Evolutionary conservation across 228 moss, liverwort and hornwort genomes (phyloP), one percentile per base, ranked within the genome.

Genomic region (Sphagnum magellanicum): DNA sequence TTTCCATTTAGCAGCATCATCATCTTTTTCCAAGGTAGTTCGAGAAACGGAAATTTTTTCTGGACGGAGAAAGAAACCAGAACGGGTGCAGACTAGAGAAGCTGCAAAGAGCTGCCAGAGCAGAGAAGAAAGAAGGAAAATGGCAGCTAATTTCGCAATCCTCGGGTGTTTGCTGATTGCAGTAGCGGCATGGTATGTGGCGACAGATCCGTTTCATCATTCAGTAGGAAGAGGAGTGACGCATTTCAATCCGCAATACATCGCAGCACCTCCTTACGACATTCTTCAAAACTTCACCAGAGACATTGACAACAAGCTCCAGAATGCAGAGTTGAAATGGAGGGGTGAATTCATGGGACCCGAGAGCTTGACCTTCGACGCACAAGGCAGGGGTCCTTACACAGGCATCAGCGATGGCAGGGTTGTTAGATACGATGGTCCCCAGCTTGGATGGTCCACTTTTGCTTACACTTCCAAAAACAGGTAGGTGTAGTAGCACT

Each of bases 371-470:
- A 58, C 75, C 13, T 83, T 89, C 68, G 89, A 92, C 75, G 60
- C 79, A 4, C 76, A 84, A 66, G 89, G 91, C 9, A 77, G 76
- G 10, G 91, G 87, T 5, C 84, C 89, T 4, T 89, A 87, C 58
- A 60, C 83, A 4, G 82, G 92, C 6, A 68, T 84, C 8, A 78
- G 77, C 10, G 88, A 92, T 71, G 88, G 88, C 4, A 77, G 86
- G 10, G 64, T 88, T 16, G 60, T 86, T 68, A 71, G 86, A 62
- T 88, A 86, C 65, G 86, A 88, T 0, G 82, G 89, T 10, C 57
- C 72, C 5, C 79, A 83, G 63, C 75, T 75, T 53, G 86, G 77
- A 16, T 86, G 92, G 88, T 74, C 77, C 16, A 79, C 79, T 48
- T 90, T 90, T 60, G 90, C 86, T 8, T 65, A 52, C 48, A 79